Base-by-base conservation (phyloP, 2,329 filamentous ascomycete genomes). In the Tolypocladium capitatum region DNA sequence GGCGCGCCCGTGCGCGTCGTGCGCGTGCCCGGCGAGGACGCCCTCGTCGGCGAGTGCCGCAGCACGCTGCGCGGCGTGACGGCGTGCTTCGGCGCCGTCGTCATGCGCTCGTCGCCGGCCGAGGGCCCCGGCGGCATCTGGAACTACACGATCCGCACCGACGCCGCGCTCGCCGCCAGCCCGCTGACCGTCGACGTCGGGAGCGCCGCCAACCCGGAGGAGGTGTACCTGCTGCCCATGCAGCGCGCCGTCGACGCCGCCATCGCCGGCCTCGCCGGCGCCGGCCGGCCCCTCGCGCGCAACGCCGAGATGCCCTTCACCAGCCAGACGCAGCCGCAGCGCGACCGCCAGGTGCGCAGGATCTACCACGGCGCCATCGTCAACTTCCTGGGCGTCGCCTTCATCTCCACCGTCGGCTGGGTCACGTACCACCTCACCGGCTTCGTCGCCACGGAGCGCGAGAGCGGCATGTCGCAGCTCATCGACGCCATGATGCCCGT, bases 401-500 rank as follows among this genome's bases (percentile, higher is more conserved):
- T 94, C 59, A 81, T 94, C 57, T 78, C 89, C 45, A 84, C 81
- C 20, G 75, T 92, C 47, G 81, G 92, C 42, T 87, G 86, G 47
- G 77, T 95, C 27, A 83, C 83, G 34, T 96, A 95, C 61, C 89
- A 96, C 58, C 71, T 94, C 48, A 86, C 87, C 0, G 90, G 90
- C 9, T 81, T 90, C 56, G 83, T 94, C 61, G 89, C 90, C 8
- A 80, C 82, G 2, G 90, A 96, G 66, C 74, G 90, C 48, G 90
- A 96, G 68, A 72, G 81, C 16, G 90, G 89, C 49, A 92, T 95
- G 76, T 86, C 86, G 5, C 86, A 89, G 52, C 72, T 96, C 28
- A 80, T 96, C 40, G 90, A 96, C 64, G 84, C 87, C 47, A 95
- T 94, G 87, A 90, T 92, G 73, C 84, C 86, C 1, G 86, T 86